Evolutionary conservation across 169 alveolate genomes (phyloP).

Genomic region (Eimeria sp.): DNA sequence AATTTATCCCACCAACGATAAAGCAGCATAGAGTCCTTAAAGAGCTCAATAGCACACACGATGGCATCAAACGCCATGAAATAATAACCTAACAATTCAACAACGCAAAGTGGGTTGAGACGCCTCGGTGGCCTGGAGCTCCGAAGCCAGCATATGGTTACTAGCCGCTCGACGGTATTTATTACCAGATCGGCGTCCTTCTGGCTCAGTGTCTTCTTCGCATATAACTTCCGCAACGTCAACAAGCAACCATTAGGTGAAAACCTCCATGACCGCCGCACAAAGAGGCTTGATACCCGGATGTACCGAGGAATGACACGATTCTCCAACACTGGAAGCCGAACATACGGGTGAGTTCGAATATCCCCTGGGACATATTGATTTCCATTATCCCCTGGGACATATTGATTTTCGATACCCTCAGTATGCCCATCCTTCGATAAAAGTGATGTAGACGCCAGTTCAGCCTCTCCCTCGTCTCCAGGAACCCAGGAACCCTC

Average conservation of each 20-base stretch:
- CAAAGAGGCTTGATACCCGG: background rate
- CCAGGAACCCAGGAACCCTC: background rate
- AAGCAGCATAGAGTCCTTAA: background rate
- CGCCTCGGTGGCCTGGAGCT: background rate
- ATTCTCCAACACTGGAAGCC: background rate
- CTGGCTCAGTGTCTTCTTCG: background rate
- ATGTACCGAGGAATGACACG: background rate
- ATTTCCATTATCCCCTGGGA: background rate
- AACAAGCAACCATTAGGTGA: background rate
- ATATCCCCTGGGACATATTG: background rate
- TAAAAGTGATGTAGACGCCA: background rate
- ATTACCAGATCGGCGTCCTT: background rate
- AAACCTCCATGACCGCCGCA: background rate
- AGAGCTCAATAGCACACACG: background rate
- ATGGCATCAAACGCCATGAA: background rate
- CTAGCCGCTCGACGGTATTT: background rate
- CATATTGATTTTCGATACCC: background rate
- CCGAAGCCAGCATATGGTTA: too few species aligned
- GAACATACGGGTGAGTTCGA: background rate
- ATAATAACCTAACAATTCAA: background rate
- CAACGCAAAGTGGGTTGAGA: background rate
- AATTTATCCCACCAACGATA: constrained; percentile 10
- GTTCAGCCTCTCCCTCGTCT: background rate
- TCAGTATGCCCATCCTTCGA: background rate
- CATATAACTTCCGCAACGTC: background rate